Evolutionary conservation across 352 stramenopile species (phyloP), one percentile per base, ranked within the genome.

Genomic region (Blastocystis sp.): DNA sequence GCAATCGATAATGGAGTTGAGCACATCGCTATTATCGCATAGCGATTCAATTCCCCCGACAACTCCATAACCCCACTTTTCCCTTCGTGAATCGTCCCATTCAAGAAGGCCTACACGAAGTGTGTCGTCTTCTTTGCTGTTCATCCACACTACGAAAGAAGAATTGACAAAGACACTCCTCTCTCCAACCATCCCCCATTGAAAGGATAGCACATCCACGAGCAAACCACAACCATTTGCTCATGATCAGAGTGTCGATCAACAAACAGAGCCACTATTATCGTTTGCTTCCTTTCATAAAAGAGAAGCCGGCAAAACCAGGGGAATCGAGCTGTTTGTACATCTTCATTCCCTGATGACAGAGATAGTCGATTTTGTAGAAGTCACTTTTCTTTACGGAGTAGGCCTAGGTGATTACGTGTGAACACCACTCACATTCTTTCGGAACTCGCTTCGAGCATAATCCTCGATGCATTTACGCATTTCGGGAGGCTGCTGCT

Each of bases 301-400:
- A 81, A 7, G 71, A 81, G 52, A 81, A 81, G 21, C 71, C 71
- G 4, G 71, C 65, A 64, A 81, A 81, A 5, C 71, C 71, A 34
- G 71, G 71, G 45, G 71, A 81, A 48, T 81, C 71, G 10, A 81
- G 41, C 59, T 81, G 71, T 17, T 81, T 81, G 28, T 45, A 23
- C 71, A 81, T 81, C 62, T 81, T 81, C 71, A 81, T 81, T 67
- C 71, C 71, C 56, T 81, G 71, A n/a, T 64, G 71, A 61, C 71
- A 81, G 21, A 81, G 21, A 40, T 81, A 81, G 52, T 81, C 71
- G 41, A 81, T 81, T 41, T 81, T 81, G 56, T 81, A 81, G 52
- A 81, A 81, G 56, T 81, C 71, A 21, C 52, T 81, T 48, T 81
- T 81, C 2, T 67, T 61, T 0, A 81, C 56, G n/a, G n/a, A 23